Evolutionary conservation across 768 basidiomycete species (phyloP).

Genomic region (Lentinula edodes): DNA sequence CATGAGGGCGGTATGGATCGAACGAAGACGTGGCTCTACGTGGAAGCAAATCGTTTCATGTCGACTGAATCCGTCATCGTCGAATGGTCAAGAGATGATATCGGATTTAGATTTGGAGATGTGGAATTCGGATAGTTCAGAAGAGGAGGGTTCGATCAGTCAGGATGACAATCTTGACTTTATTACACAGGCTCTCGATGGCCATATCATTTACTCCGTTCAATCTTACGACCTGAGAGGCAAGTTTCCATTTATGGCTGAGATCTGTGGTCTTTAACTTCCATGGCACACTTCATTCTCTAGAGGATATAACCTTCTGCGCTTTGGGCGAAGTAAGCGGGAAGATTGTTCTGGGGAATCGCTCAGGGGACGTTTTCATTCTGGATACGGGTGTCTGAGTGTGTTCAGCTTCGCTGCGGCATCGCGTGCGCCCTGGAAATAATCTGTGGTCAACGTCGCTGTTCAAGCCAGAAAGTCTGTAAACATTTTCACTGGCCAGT

Average conservation of each 20-base stretch:
- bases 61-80: constrained; percentile 7
- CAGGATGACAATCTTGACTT: background rate
- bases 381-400: constrained; percentile 13
- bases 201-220: constrained; percentile 23
- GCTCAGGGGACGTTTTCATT: constrained; percentile 33
- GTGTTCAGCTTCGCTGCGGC: background rate
- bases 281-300: background rate
- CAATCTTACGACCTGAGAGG: constrained; percentile 37
- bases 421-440: too few species aligned
- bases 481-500: too few species aligned
- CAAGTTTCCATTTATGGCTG: constrained; percentile 8
- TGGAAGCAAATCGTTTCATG: constrained; percentile 42
- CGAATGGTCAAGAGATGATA: background rate
- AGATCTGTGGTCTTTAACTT: too few species aligned
- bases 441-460: too few species aligned
- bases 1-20: constrained; percentile 51
- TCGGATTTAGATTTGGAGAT: background rate
- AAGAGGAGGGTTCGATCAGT: background rate
- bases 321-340: constrained; percentile 42
- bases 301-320: constrained; percentile 42
- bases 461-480: too few species aligned
- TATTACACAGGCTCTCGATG: constrained; percentile 15
- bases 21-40: constrained; percentile 38
- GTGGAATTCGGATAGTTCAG: background rate
- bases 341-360: constrained; percentile 34